These are phyloP conservation scores for Taphrina confusa DNA, from an alignment of 1,139 yeast species.

Conservation along the genomic window DNA sequence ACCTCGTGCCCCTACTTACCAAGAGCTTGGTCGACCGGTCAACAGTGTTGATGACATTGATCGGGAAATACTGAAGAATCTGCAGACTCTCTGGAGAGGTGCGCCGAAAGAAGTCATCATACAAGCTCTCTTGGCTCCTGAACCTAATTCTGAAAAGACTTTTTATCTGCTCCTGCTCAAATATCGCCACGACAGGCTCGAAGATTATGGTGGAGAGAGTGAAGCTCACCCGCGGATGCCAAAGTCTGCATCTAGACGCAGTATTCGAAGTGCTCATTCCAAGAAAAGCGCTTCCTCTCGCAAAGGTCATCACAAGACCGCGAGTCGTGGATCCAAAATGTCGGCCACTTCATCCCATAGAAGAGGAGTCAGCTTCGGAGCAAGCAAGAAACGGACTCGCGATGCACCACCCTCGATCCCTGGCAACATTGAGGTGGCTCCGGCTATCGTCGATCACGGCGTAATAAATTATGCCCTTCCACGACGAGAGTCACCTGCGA, in stretches of 20 bases:
- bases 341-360: constrained; percentile 26
- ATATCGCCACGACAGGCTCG: constrained; percentile 74
- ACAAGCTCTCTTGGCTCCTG: constrained; percentile 59
- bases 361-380: constrained; percentile 25
- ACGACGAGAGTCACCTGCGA: constrained; percentile 20
- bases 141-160: constrained; percentile 77
- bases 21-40: constrained; percentile 50
- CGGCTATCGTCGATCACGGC: neutral
- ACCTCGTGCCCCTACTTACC: constrained; percentile 39
- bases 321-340: constrained; percentile 20
- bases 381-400: constrained; percentile 1
- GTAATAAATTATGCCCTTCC: constrained; percentile 18
- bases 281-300: constrained; percentile 30
- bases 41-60: constrained; percentile 64
- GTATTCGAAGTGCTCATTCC: constrained; percentile 16
- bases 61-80: constrained; percentile 75
- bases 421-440: neutral
- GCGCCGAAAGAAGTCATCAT: constrained; percentile 65
- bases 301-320: constrained; percentile 27
- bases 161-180: constrained; percentile 80
- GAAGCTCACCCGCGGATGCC: constrained; percentile 20
- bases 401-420: constrained; percentile 5
- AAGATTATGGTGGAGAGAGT: constrained; percentile 38
- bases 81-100: constrained; percentile 90
- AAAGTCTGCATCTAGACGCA: constrained; percentile 25